Base-by-base conservation (phyloP, 495 filamentous ascomycete species). In the Extremus antarcticus region DNA sequence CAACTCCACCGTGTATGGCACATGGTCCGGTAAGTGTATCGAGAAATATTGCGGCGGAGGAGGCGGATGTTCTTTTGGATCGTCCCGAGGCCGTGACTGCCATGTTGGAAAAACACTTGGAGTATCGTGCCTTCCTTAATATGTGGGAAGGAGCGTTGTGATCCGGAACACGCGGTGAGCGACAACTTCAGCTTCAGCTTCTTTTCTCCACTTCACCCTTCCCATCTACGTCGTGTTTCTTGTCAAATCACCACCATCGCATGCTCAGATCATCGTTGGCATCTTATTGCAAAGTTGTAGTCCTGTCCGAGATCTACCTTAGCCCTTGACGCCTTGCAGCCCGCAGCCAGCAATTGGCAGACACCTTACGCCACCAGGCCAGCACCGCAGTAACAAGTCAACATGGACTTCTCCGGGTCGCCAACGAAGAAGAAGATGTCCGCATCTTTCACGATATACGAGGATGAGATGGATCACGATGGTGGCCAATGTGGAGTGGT, bases 391-490 rank as follows among this genome's bases (percentile, higher is more conserved):
- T n/a, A 45, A 45, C n/a, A 45, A 9, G 46, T 11, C 51, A 38
- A 9, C 16, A 55, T 59, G 56, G 47, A 54, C 15, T 32, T 22
- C 39, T 50, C 46, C 19, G 56, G 47, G 1, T 56, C 52, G 17
- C 57, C 48, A 35, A 35, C 13, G 24, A 56, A 47, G 50, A 61
- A 57, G 58, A 57, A 53, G 51, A 16, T 32, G 8, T 17, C 50
- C 2, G 21, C 58, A 22, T 50, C 58, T 1, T 62, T 62, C 55
- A 46, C 47, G 21, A 53, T 64, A 50, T 58, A 39, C 43, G 61
- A 60, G 19, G 61, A 63, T n/a, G n/a, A n/a, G n/a, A n/a, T n/a
- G n/a, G n/a, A n/a, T 25, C 40, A 47, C 1, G 35, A 17, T 22
- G 43, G 17, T 23, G 21, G 58, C 15, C 24, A 40, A 23, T 15